Evolutionary conservation across 2,329 filamentous ascomycete genomes (phyloP).

Genomic region (Ophiostoma pallidulum): DNA sequence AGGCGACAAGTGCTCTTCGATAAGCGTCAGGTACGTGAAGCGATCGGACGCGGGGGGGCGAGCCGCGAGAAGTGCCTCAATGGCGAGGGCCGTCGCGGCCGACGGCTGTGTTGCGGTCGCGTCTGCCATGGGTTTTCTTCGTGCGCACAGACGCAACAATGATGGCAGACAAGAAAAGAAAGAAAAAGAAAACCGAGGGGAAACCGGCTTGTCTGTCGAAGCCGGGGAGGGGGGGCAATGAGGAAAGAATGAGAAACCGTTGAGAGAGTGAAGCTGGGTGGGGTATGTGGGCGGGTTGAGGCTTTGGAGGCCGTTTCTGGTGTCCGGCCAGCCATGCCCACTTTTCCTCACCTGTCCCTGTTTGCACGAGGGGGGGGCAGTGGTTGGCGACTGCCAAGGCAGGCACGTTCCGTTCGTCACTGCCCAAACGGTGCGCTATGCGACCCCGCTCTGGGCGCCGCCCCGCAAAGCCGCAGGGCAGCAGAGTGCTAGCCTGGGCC

Average conservation of each 20-base stretch:
- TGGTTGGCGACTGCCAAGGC: constrained; percentile 8
- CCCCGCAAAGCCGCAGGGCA: not conserved
- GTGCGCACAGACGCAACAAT: too few relatives aligned
- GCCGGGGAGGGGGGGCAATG: too few relatives aligned
- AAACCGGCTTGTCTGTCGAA: not conserved
- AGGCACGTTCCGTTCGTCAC: not conserved
- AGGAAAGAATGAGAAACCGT: not conserved
- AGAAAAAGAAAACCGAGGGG: not conserved
- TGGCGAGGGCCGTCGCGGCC: constrained; percentile 17
- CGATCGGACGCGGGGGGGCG: constrained; percentile 50
- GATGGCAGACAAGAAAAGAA: not conserved
- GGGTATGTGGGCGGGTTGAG: too few relatives aligned
- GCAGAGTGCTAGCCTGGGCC: not conserved
- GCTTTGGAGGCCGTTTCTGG: too few relatives aligned
- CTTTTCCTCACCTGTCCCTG: not conserved
- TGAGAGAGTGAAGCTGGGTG: too few relatives aligned
- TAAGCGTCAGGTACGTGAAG: constrained; percentile 68
- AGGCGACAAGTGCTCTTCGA: constrained; percentile 62
- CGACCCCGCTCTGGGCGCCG: constrained; percentile 8
- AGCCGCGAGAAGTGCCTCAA: constrained; percentile 39
- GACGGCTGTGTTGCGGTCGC: not conserved
- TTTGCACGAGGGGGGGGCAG: too few relatives aligned
- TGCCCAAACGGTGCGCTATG: not conserved
- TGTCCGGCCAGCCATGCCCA: too few relatives aligned
- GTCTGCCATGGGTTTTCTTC: constrained; percentile 9